A percentile compares a stretch with the other conserved stretches of the same genome.
Evolutionary conservation across 1,139 yeast species (phyloP).

Genomic region (Pichia sp.): DNA sequence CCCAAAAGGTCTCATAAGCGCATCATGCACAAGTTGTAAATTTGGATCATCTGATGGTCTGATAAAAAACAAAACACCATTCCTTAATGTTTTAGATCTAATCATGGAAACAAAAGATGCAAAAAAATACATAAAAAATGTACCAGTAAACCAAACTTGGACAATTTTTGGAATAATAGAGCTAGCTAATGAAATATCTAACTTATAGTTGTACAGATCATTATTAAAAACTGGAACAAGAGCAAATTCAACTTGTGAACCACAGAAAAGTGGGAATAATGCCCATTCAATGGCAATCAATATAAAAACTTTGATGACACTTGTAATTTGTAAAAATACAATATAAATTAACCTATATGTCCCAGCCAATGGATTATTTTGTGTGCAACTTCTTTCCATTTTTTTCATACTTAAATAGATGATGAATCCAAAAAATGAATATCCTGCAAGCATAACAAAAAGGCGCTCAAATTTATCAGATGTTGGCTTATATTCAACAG

Average conservation of each 20-base stretch:
- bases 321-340: conserved; percentile 47
- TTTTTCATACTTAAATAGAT: conserved; percentile 35
- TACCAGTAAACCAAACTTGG: conserved; percentile 66
- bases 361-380: conserved; percentile 43
- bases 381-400: conserved; percentile 29
- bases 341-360: conserved; percentile 44
- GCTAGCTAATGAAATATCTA: conserved; percentile 12
- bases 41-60: conserved; percentile 94
- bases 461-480: conserved; percentile 17
- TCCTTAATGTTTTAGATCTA: conserved; percentile 64
- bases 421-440: conserved; percentile 30
- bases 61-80: conserved; percentile 86
- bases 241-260: conserved; percentile 67
- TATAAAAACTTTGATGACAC: conserved; percentile 66
- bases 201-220: conserved; percentile 11
- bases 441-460: conserved; percentile 32
- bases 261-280: conserved; percentile 83
- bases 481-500: conserved; percentile 21
- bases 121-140: conserved; percentile 78
- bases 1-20: conserved; percentile 66
- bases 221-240: conserved; percentile 45
- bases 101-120: conserved; percentile 85
- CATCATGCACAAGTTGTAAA: conserved; percentile 82
- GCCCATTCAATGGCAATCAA: conserved; percentile 76
- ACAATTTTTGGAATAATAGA: conserved; percentile 1